Evolutionary conservation across 2,329 filamentous ascomycete genomes (phyloP).

Genomic region (Calonectria hongkongensis): DNA sequence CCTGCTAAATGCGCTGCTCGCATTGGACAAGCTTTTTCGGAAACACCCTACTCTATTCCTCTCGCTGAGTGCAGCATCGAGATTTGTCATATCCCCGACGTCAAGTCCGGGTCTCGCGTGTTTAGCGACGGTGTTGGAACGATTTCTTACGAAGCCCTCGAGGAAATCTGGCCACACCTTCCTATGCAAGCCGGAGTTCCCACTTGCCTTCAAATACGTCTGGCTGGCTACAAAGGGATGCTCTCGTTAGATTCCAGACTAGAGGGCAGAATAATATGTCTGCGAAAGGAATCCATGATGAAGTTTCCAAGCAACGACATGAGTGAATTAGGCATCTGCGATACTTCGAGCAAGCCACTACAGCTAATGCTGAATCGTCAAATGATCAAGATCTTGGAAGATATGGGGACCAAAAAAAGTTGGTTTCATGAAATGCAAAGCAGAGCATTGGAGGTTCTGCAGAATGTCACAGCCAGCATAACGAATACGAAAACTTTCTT

Average conservation of each 20-base stretch:
- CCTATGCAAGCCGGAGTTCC: slow-evolving; percentile 69
- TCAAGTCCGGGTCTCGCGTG: slow-evolving; percentile 72
- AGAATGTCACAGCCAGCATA: slow-evolving; percentile 73
- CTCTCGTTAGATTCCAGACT: slow-evolving; percentile 80
- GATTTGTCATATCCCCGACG: slow-evolving; percentile 66
- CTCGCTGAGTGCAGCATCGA: slow-evolving; percentile 63
- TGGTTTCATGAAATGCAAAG: slow-evolving; percentile 81
- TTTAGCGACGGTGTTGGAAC: slow-evolving; percentile 90
- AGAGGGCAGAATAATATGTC: slow-evolving; percentile 72
- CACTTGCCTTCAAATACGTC: slow-evolving; percentile 84
- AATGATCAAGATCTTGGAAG: slow-evolving; percentile 90
- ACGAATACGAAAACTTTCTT: slow-evolving; percentile 81
- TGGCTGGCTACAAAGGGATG: slow-evolving; percentile 86
- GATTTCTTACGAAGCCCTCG: slow-evolving; percentile 76
- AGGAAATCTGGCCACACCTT: slow-evolving; percentile 75
- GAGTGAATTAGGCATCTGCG: slow-evolving; percentile 82
- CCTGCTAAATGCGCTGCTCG: slow-evolving; percentile 75
- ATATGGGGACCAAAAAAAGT: slow-evolving; percentile 75
- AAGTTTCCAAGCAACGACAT: slow-evolving; percentile 80
- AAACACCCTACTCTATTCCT: slow-evolving; percentile 79
- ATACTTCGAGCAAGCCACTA: slow-evolving; percentile 79
- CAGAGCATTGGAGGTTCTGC: slow-evolving; percentile 76
- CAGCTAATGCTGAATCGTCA: slow-evolving; percentile 85
- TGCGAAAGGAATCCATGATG: slow-evolving; percentile 83
- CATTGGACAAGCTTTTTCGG: slow-evolving; percentile 82